phyloP scores from a whole-genome alignment of 768 basidiomycete species.

The Rhizopogon vinicolor region DNA sequence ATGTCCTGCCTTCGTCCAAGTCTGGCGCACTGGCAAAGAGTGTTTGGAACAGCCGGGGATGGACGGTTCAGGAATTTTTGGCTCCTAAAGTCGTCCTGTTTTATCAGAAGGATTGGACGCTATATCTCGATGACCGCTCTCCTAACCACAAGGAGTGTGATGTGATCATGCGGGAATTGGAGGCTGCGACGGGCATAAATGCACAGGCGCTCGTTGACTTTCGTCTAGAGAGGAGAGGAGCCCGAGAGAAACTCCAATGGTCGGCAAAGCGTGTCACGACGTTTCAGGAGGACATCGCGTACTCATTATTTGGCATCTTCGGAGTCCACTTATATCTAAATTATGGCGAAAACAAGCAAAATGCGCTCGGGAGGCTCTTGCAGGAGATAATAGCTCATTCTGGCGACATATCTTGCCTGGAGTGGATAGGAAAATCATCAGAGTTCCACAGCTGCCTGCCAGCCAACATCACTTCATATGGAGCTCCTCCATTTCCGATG shows the following conservation, averaged over 20 bases:
- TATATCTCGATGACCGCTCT: neutral
- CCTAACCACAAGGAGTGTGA: neutral
- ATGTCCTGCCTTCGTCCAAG: too few relatives aligned
- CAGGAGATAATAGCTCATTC: neutral
- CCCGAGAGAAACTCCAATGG: too few relatives aligned
- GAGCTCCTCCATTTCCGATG: too few relatives aligned
- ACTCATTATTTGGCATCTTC: neutral
- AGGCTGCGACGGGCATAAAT: neutral
- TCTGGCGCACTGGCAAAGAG: neutral
- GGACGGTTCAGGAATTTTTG: neutral
- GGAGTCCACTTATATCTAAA: neutral
- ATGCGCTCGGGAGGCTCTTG: neutral
- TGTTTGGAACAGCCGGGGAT: neutral
- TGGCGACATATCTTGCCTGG: neutral
- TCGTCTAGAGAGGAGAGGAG: too few relatives aligned
- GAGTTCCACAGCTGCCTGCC: neutral
- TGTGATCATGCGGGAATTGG: neutral
- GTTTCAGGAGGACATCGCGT: too few relatives aligned
- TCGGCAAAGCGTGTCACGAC: too few relatives aligned
- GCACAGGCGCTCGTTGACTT: neutral
- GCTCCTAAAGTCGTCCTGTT: neutral
- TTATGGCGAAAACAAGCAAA: neutral
- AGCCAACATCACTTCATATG: neutral
- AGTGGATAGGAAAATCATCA: neutral
- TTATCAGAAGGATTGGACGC: too few relatives aligned